Base-by-base conservation (phyloP, 176 grass and related monocot genomes). In the Oryza meridionalis region DNA sequence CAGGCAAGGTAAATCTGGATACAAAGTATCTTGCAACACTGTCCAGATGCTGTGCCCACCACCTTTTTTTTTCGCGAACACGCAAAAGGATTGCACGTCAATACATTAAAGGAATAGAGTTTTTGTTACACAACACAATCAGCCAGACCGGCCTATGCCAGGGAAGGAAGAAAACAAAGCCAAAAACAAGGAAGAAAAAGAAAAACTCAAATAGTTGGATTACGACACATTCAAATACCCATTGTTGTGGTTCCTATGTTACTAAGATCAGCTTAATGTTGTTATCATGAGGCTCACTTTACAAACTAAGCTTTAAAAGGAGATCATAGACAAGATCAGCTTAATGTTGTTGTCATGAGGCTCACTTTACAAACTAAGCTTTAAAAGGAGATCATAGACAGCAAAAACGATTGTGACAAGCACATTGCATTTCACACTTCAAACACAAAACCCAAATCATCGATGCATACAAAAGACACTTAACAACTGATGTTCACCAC, bases 381-480 rank as follows among this genome's bases (percentile, higher is more conserved):
- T 50, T 62, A 61, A 21, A 29, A 85, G 50, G 71, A 4, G 1
- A 53, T 17, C 11, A 76, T 24, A 19, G 69, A 53, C 42, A 53
- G 29, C 42, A 5, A 81, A 80, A 85, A 51, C 5, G 38, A 77
- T 6, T 42, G 51, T 6, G 11, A 5, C 13, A 58, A 64, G 19
- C 32, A 66, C 22, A 72, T 43, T 5, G 43, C 53, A 86, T 59
- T 31, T 31, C 33, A 59, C 27, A 45, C 75, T 70, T 58, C 66
- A 38, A 70, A 51, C 43, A 77, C 11, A 71, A 67, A 59, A 82
- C 51, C 66, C 19, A 6, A 85, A 81, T 44, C 66, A 69, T 70
- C 59, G 22, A 37, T 81, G 15, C 46, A 21, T n/a, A 32, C 24
- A 71, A 2, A 64, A 0, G 32, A 80, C 53, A 51, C 22, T 15